Conservation (phyloP, 306 rosid genomes). For the Fagus crenata region DNA sequence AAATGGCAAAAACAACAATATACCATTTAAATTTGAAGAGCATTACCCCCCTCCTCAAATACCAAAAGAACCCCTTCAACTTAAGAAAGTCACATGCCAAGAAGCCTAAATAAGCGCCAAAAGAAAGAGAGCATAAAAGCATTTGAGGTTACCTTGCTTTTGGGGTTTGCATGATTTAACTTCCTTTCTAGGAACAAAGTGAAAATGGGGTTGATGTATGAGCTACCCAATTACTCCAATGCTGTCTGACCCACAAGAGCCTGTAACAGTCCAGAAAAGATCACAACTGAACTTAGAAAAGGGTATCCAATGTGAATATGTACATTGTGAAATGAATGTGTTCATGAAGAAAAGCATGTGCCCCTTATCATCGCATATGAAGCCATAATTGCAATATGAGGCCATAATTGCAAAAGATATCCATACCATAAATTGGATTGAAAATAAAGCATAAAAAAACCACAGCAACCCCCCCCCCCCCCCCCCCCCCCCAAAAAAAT, state of each 20-base stretch:
- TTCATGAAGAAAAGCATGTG: slow-evolving; percentile 54
- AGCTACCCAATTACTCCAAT: slow-evolving; percentile 47
- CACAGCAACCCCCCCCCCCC: neutral
- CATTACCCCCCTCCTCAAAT: slow-evolving; percentile 4
- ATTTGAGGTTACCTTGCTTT: slow-evolving; percentile 76
- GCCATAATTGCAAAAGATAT: neutral
- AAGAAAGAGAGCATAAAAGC: slow-evolving; percentile 28
- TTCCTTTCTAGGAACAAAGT: slow-evolving; percentile 34
- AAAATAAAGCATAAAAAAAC: slow-evolving; percentile 19
- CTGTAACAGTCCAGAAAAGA: slow-evolving; percentile 47
- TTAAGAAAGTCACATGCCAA: slow-evolving; percentile 24
- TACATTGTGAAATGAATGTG: slow-evolving; percentile 51
- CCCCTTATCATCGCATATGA: slow-evolving; percentile 44
- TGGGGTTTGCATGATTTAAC: slow-evolving; percentile 83
- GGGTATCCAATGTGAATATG: slow-evolving; percentile 70
- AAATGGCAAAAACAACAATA: neutral
- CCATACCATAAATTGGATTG: slow-evolving; percentile 15
- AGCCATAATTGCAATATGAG: slow-evolving; percentile 48
- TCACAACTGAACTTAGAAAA: slow-evolving; percentile 48
- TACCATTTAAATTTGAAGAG: neutral
- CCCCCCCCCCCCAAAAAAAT: neutral
- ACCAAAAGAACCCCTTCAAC: slow-evolving; percentile 5
- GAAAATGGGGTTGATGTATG: slow-evolving; percentile 32
- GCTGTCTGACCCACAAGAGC: slow-evolving; percentile 72
- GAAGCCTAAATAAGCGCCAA: slow-evolving; percentile 1